Conservation (phyloP, 2,329 filamentous ascomycete species). For the Davidsoniella virescens region DNA sequence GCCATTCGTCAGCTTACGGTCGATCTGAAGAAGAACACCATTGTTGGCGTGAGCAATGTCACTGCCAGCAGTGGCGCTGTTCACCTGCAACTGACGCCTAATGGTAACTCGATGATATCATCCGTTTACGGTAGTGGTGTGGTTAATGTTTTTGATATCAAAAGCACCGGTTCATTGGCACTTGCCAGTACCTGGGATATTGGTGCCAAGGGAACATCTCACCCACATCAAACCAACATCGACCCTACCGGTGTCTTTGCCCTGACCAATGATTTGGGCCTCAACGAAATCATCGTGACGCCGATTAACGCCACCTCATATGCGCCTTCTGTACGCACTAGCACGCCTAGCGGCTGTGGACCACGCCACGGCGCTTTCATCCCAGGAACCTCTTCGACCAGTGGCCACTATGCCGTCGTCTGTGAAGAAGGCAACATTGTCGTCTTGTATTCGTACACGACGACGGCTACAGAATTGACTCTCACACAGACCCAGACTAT, state of each 20-base stretch:
- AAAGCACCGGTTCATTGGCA: slow-evolving; percentile 16
- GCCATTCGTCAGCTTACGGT: slow-evolving; percentile 25
- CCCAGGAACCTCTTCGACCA: background rate
- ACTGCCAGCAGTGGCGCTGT: slow-evolving; percentile 20
- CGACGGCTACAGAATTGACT: background rate
- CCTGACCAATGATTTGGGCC: slow-evolving; percentile 32
- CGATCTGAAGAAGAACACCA: slow-evolving; percentile 18
- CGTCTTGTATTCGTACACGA: slow-evolving; percentile 19
- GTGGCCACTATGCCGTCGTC: slow-evolving; percentile 12
- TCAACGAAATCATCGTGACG: slow-evolving; percentile 30
- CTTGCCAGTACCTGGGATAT: slow-evolving; percentile 13
- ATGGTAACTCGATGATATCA: slow-evolving; percentile 1
- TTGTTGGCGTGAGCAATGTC: slow-evolving; percentile 24
- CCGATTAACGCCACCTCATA: slow-evolving; percentile 27
- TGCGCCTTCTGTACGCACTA: slow-evolving; percentile 21
- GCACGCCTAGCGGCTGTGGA: slow-evolving; percentile 24
- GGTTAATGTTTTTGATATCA: slow-evolving; percentile 21
- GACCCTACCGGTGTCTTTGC: slow-evolving; percentile 35
- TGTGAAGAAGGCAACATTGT: slow-evolving; percentile 14
- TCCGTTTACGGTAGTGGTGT: slow-evolving; percentile 12
- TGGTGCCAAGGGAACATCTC: slow-evolving; percentile 21
- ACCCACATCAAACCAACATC: slow-evolving; percentile 32
- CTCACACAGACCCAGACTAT: slow-evolving; percentile 1
- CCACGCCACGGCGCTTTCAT: slow-evolving; percentile 28
- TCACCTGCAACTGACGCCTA: slow-evolving; percentile 16